phyloP scores from a whole-genome alignment of 1,284 basidiomycete genomes.

The Puccinia polysora region DNA sequence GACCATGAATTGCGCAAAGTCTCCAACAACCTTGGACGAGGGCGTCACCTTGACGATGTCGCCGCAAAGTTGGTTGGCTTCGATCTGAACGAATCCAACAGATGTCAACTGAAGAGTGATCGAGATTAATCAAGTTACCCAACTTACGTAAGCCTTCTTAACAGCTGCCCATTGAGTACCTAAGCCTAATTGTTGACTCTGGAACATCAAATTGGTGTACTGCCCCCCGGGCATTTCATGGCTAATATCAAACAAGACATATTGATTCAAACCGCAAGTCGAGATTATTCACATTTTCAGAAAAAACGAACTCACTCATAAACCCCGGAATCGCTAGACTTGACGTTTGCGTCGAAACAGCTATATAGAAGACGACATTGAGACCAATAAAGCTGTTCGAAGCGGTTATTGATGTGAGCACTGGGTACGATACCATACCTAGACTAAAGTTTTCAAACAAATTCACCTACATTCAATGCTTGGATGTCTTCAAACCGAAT shows the following conservation, averaged over 20 bases:
- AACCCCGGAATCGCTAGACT: constrained; percentile 62
- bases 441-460: not conserved
- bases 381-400: constrained; percentile 73
- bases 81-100: constrained; percentile 41
- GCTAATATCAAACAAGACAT: constrained; percentile 97
- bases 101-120: not conserved
- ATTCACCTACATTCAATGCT: constrained; percentile 66
- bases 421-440: not conserved
- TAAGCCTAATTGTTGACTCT: constrained; percentile 92
- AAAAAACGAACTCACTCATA: constrained; percentile 42
- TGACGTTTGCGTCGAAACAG: constrained; percentile 98
- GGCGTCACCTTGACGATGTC: constrained; percentile 99
- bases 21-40: constrained; percentile 97
- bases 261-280: no score
- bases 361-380: constrained; percentile 91
- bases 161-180: constrained; percentile 95
- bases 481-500: constrained; percentile 97
- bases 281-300: no score
- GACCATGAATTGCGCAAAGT: constrained; percentile 96
- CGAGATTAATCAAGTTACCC: not conserved
- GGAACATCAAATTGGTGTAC: constrained; percentile 68
- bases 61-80: constrained; percentile 67
- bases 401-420: not conserved
- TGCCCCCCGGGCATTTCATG: constrained; percentile 98
- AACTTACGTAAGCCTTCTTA: constrained; percentile 78